Evolutionary conservation across 2,329 filamentous ascomycete genomes (phyloP).

Genomic region (Metarhizium rileyi): DNA sequence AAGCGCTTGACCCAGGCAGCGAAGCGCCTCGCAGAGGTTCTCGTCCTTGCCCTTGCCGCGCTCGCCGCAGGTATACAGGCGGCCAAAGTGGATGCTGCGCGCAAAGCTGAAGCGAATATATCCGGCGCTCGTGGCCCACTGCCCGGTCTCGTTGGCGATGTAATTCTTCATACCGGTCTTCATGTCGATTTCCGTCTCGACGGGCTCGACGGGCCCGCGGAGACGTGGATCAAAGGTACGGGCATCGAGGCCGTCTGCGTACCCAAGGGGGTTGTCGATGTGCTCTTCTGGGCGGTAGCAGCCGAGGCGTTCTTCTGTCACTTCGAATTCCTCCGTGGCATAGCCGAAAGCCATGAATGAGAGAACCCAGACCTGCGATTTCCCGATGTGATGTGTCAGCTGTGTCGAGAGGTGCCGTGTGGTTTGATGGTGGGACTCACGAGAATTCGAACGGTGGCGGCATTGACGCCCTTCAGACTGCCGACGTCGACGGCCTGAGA

Average conservation of each 20-base stretch:
- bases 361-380: slow-evolving; percentile 57
- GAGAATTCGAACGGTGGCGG: slow-evolving; percentile 67
- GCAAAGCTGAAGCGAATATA: slow-evolving; percentile 71
- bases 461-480: slow-evolving; percentile 67
- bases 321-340: slow-evolving; percentile 78
- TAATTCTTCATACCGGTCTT: slow-evolving; percentile 98
- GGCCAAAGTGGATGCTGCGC: slow-evolving; percentile 67
- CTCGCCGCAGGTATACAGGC: slow-evolving; percentile 61
- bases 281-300: slow-evolving; percentile 71
- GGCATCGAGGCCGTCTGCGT: slow-evolving; percentile 80
- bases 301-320: slow-evolving; percentile 69
- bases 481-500: slow-evolving; percentile 76
- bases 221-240: slow-evolving; percentile 72
- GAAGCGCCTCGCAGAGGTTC: slow-evolving; percentile 70
- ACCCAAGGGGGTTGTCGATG: slow-evolving; percentile 72
- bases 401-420: not conserved
- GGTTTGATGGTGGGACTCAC: slow-evolving; percentile 24
- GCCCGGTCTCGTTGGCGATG: slow-evolving; percentile 80
- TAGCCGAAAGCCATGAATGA: slow-evolving; percentile 77
- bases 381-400: not conserved
- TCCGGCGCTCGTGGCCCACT: slow-evolving; percentile 82
- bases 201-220: slow-evolving; percentile 63
- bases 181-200: slow-evolving; percentile 64
- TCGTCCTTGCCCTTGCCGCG: slow-evolving; percentile 54
- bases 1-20: slow-evolving; percentile 65